Evolutionary conservation across 495 filamentous ascomycete genomes (phyloP).

Genomic region (Penicillium arizonense): DNA sequence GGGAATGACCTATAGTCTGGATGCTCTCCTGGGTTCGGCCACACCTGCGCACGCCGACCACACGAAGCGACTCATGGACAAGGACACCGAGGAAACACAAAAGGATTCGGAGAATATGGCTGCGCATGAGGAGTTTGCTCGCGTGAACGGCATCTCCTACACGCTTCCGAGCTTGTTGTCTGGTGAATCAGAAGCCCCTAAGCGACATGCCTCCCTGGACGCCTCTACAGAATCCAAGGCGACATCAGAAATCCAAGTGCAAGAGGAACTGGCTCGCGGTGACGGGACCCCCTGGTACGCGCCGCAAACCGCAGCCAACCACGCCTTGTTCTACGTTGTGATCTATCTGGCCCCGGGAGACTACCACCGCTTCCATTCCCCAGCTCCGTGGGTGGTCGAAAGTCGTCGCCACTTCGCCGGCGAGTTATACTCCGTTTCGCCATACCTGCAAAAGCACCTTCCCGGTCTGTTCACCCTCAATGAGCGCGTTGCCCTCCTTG

Average conservation of each 20-base stretch:
- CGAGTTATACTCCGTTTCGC: constrained; percentile 91
- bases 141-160: constrained; percentile 96
- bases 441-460: constrained; percentile 86
- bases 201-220: constrained; percentile 49
- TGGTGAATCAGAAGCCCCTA: constrained; percentile 46
- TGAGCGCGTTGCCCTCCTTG: constrained; percentile 90
- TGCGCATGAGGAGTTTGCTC: constrained; percentile 87
- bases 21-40: constrained; percentile 79
- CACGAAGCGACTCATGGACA: constrained; percentile 35
- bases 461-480: constrained; percentile 95
- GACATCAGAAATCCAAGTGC: constrained; percentile 74
- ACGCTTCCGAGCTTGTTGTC: constrained; percentile 87
- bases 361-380: constrained; percentile 98
- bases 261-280: constrained; percentile 74
- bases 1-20: constrained; percentile 95
- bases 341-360: constrained; percentile 98
- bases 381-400: constrained; percentile 90
- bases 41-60: constrained; percentile 43
- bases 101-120: constrained; percentile 54
- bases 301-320: constrained; percentile 56
- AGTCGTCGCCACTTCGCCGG: constrained; percentile 92
- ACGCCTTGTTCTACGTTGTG: constrained; percentile 86
- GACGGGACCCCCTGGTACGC: constrained; percentile 75
- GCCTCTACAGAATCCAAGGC: constrained; percentile 64
- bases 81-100: constrained; percentile 20